Base-by-base conservation (phyloP, 768 basidiomycete species). In the Tricholoma sp. region DNA sequence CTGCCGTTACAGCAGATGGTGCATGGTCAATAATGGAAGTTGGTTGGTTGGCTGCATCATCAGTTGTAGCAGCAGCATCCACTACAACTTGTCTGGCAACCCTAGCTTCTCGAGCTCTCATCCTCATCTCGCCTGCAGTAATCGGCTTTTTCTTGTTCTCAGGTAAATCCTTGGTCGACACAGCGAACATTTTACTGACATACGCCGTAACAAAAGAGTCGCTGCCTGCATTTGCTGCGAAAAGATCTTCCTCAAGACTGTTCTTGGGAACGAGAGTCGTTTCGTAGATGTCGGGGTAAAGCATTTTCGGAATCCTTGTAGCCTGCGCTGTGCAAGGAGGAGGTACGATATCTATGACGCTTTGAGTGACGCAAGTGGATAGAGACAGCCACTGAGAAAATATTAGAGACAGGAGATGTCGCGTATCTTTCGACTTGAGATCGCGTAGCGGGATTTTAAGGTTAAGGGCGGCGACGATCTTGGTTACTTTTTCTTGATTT, bases 141-240 rank as follows among this genome's bases (percentile, higher is more conserved):
- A 91, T 63, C 15, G 80, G 75, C 62, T 78, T 86, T 65, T 84
- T 84, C 72, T 91, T 92, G 70, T 89, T 86, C 66, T 94, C 90
- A 0, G 96, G 96, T 20, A 99, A 74, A 49, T 94, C 89, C 54
- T 82, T 82, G 18, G 70, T 73, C n/a, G 84, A 73, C 0, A 98
- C 88, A 1, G 94, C 94, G 65, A 98, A 98, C 96, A 98, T 99
- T 71, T 98, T 99, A 79, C 92, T 96, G 48, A 98, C 89, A 70
- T 94, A 97, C 6, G 88, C 96, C 13, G 86, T 82, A 11, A 94
- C 76, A 55, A 73, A 82, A 0, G 88, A 85, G 6, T 78, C 76
- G 1, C 80, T 60, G 1, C 65, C 75, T 1, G 81, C 78, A 53
- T 83, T 82, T 42, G 94, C 91, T 0, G 80, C 68, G 71, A 87